These are phyloP conservation scores for Gracilaria caudata DNA, from an alignment of 23 red algal species.

Conservation along the genomic window DNA sequence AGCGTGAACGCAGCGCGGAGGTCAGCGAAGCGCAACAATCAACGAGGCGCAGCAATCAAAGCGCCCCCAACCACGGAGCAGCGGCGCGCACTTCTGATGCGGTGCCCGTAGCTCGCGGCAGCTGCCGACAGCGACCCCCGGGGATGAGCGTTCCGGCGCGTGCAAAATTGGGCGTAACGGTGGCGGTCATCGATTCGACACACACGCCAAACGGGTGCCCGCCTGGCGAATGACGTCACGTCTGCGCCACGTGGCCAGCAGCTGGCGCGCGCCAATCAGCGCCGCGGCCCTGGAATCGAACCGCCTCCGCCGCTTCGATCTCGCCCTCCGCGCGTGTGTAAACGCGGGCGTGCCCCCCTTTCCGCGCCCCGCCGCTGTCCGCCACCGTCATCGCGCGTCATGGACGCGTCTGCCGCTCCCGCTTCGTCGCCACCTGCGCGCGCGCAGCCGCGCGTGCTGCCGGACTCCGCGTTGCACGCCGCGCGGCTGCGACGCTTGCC, in stretches of 20 bases:
- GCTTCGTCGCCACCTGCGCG: background rate
- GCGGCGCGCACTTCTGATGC: background rate
- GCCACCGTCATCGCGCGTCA: no score
- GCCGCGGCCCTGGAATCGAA: background rate
- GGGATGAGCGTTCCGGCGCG: background rate
- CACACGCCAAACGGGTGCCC: background rate
- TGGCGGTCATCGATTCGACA: background rate
- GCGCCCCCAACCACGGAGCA: background rate
- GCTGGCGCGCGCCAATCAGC: background rate
- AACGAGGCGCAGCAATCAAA: background rate
- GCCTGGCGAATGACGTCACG: background rate
- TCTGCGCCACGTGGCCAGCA: background rate
- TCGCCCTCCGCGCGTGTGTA: no score
- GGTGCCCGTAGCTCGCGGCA: background rate
- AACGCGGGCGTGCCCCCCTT: no score
- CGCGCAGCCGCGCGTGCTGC: background rate
- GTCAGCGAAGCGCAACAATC: background rate
- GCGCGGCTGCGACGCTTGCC: slow-evolving; percentile 14
- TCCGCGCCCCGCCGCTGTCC: background rate
- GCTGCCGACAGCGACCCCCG: background rate
- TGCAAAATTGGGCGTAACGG: background rate
- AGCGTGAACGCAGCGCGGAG: no score
- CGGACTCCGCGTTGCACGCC: slow-evolving; percentile 7
- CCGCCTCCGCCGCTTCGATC: no score
- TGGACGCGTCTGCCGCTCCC: background rate